Conservation (phyloP, 176 grass and related monocot genomes). For the Luzula sylvatica region DNA sequence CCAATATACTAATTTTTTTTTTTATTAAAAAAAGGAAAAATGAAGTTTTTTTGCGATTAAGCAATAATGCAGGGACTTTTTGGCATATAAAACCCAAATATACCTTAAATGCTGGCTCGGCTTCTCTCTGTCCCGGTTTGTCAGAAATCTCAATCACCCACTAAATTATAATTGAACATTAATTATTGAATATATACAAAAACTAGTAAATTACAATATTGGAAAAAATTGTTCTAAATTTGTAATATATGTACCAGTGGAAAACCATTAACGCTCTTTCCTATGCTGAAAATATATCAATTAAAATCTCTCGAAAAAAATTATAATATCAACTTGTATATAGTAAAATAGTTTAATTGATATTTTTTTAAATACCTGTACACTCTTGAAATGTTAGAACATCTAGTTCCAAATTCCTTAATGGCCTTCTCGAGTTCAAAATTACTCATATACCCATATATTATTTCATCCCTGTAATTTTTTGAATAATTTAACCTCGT, state of each 20-base stretch:
- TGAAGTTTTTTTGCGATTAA: neutral
- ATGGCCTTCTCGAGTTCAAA: conserved; percentile 48
- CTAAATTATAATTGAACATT: conserved; percentile 33
- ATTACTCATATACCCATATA: conserved; percentile 59
- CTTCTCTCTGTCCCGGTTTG: conserved; percentile 66
- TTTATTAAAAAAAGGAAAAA: conserved; percentile 11
- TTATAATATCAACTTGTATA: too few species aligned
- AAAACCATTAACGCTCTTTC: conserved; percentile 77
- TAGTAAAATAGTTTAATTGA: too few species aligned
- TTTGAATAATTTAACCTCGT: too few species aligned
- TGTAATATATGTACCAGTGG: conserved; percentile 54
- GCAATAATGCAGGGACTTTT: neutral
- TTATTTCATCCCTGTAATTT: conserved; percentile 64
- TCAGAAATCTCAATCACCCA: conserved; percentile 96
- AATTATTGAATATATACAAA: conserved; percentile 15
- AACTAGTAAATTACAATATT: conserved; percentile 1
- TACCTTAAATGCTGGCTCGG: conserved; percentile 91
- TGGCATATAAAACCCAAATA: neutral
- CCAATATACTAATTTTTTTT: conserved; percentile 96
- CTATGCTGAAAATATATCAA: conserved; percentile 68
- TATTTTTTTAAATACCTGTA: conserved; percentile 59
- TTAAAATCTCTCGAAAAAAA: conserved; percentile 92
- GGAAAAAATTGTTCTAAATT: neutral
- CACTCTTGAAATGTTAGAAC: conserved; percentile 59
- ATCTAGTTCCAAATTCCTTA: conserved; percentile 45